A percentile compares a stretch with the other conserved stretches of the same genome.
These are phyloP conservation scores for Gypsophila paniculata DNA, from an alignment of 179 eudicot species.

Conservation along the genomic window DNA sequence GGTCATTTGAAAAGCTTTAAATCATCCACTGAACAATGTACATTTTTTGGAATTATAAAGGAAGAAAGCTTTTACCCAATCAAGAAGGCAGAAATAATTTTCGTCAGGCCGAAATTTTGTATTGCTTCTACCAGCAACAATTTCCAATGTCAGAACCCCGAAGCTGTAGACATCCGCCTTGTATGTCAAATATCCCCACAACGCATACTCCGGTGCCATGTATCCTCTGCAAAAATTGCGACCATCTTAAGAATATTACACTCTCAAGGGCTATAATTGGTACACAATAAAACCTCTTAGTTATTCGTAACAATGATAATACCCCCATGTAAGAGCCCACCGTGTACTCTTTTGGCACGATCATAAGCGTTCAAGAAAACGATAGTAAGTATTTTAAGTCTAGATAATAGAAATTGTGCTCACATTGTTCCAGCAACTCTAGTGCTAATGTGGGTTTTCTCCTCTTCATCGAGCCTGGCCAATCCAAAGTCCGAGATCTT, in stretches of 20 bases:
- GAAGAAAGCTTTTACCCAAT: slow-evolving; percentile 30
- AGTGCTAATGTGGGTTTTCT: slow-evolving; percentile 45
- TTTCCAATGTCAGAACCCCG: slow-evolving; percentile 42
- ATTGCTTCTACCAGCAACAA: slow-evolving; percentile 41
- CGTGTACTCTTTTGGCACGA: no score
- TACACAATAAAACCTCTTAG: background rate
- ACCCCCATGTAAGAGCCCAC: no score
- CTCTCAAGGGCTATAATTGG: background rate
- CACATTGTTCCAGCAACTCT: slow-evolving; percentile 55
- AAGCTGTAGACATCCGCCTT: slow-evolving; percentile 54
- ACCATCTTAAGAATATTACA: slow-evolving; percentile 9
- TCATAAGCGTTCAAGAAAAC: background rate
- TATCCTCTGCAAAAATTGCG: slow-evolving; percentile 37
- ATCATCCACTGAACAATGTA: no score
- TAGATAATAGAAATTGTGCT: slow-evolving; percentile 24
- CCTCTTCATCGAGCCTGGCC: slow-evolving; percentile 47
- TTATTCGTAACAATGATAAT: background rate
- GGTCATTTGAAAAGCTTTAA: no score
- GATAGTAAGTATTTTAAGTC: background rate
- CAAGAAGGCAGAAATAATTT: slow-evolving; percentile 42
- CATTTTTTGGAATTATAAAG: background rate
- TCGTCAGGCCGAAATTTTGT: slow-evolving; percentile 39
- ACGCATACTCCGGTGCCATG: slow-evolving; percentile 52
- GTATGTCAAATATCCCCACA: slow-evolving; percentile 45
- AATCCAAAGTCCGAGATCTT: slow-evolving; percentile 53